Evolutionary conservation across 1,139 yeast species (phyloP).

Genomic region (Scheffersomyces lignicola): DNA sequence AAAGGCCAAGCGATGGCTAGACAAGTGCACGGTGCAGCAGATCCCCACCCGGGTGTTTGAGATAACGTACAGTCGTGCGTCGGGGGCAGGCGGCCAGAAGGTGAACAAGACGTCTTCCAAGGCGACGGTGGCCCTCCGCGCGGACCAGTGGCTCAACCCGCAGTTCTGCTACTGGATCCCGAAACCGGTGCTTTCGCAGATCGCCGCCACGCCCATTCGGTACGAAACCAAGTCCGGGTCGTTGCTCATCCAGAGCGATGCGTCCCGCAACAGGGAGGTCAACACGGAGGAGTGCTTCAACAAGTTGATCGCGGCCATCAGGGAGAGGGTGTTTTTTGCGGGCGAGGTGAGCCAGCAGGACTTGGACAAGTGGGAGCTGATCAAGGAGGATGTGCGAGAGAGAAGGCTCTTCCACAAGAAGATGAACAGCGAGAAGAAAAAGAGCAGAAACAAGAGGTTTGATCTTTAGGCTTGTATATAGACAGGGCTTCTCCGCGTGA

Average conservation of each 20-base stretch:
- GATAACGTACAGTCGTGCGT: constrained; percentile 64
- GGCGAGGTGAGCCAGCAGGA: constrained; percentile 52
- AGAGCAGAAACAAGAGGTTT: constrained; percentile 42
- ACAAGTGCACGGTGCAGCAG: constrained; percentile 23
- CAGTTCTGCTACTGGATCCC: constrained; percentile 63
- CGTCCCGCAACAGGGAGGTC: constrained; percentile 55
- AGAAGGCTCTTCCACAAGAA: constrained; percentile 54
- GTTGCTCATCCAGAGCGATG: constrained; percentile 62
- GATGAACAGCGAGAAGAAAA: constrained; percentile 55
- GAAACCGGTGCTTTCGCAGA: constrained; percentile 42
- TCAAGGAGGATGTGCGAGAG: constrained; percentile 48
- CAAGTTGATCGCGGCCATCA: constrained; percentile 58
- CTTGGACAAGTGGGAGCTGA: constrained; percentile 53
- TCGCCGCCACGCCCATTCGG: constrained; percentile 41
- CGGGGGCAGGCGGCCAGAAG: constrained; percentile 96
- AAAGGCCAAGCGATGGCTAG: constrained; percentile 48
- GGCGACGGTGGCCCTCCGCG: constrained; percentile 61
- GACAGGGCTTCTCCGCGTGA: too few relatives aligned
- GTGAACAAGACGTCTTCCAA: constrained; percentile 84
- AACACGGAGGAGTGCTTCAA: constrained; percentile 61
- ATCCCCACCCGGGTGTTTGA: constrained; percentile 56
- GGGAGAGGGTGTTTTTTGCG: constrained; percentile 46
- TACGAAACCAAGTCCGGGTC: constrained; percentile 61
- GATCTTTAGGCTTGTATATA: constrained; percentile 16
- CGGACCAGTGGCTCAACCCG: constrained; percentile 49